Evolutionary conservation across 2,329 filamentous ascomycete species (phyloP), one percentile per base, ranked within the genome.

Genomic region (Fusarium subglutinans): DNA sequence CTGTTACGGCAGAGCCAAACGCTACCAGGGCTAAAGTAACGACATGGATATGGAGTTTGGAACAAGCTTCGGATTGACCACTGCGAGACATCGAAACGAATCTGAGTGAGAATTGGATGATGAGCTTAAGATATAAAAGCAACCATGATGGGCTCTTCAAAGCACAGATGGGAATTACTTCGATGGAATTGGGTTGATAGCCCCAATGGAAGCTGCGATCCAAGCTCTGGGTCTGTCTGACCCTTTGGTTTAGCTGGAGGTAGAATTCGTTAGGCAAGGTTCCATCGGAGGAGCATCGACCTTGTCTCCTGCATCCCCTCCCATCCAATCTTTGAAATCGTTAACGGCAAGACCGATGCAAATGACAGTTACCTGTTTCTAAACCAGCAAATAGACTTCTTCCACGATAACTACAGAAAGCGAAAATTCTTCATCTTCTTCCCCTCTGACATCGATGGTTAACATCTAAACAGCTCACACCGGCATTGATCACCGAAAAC

Each of bases 261-360:
- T 47, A 41, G 37, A 41, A 54, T 35, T 47, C 24, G 18, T n/a
- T 26, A 43, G 43, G 55, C 41, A 30, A 50, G 58, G 60, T 66
- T 73, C 51, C 70, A 59, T 67, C 15, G 48, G 30, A 63, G 58
- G 61, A 73, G 55, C 38, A 61, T 47, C 50, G 67, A 35, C 71
- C 58, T 69, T 51, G 47, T 45, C 58, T 74, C 41, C 47, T 61
- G 57, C 71, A 73, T 44, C n/a, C 40, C 30, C 20, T 47, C 28
- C 44, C 67, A 48, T 47, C 43, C 40, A 37, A 33, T 44, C 40
- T 41, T 59, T 17, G 9, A 53, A 70, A 53, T 44, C 48, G 61
- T 59, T 56, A 60, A 69, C 67, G 71, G 71, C 57, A 62, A 71
- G 63, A 35, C 67, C 67, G 71, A 74, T 43, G n/a, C 58, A 72